A percentile compares a stretch with the other conserved stretches of the same genome.
Evolutionary conservation across 192 early-diverging fungal genomes (phyloP).

Genomic region (Thamnidium elegans): DNA sequence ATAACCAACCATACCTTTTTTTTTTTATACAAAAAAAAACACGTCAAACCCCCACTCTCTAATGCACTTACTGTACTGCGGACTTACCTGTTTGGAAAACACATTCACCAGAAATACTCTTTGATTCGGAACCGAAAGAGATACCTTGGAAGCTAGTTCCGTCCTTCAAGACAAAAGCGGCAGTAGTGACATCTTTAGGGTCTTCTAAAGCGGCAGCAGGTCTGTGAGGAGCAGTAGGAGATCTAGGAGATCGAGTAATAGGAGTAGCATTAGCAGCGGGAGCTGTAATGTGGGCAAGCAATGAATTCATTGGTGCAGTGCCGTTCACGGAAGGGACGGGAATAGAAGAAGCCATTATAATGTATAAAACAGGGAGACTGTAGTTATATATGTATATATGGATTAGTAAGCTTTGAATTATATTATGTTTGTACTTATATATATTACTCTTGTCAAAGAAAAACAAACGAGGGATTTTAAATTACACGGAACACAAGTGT

Average conservation of each 20-base stretch:
- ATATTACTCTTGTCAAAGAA: too few species aligned
- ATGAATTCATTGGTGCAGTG: constrained; percentile 3
- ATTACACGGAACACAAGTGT: too few species aligned
- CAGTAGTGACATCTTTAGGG: constrained; percentile 43
- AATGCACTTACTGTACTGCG: background rate
- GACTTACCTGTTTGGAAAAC: constrained; percentile 94
- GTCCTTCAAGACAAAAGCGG: constrained; percentile 83
- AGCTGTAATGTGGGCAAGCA: constrained; percentile 25
- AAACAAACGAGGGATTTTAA: too few species aligned
- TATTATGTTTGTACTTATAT: background rate
- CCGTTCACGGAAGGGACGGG: constrained; percentile 4
- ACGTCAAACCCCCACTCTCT: background rate
- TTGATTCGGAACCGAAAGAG: constrained; percentile 88
- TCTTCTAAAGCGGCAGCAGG: constrained; percentile 31
- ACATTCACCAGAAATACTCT: constrained; percentile 89
- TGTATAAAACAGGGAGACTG: too few species aligned
- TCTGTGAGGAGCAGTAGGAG: constrained; percentile 34
- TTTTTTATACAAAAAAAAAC: constrained; percentile 7
- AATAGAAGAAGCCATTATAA: constrained; percentile 10
- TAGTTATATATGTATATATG: constrained; percentile 6
- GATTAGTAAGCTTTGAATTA: background rate
- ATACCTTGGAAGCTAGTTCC: constrained; percentile 82
- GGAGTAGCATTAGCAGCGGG: constrained; percentile 27
- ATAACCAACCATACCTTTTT: constrained; percentile 91
- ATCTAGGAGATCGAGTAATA: constrained; percentile 26